Percentiles rank a stretch among this genome's conserved stretches.
Conservation (phyloP, 2,329 filamentous ascomycete genomes). For the Tolypocladium guangdongense region DNA sequence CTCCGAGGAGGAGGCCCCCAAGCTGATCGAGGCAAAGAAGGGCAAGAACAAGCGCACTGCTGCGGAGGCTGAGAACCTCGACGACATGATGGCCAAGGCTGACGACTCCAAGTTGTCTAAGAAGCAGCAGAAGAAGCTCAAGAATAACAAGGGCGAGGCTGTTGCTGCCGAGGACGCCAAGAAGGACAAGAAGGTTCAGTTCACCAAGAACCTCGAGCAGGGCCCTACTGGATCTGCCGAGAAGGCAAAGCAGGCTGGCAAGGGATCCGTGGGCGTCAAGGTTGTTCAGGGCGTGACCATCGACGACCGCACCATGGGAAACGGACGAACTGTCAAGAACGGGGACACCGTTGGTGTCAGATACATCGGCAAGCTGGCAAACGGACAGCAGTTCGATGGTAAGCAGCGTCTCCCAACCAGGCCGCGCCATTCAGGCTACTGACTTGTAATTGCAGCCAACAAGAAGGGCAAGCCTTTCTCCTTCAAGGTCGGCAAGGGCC, state of each 20-base stretch:
- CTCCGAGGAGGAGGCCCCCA: constrained; percentile 60
- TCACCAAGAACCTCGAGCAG: constrained; percentile 97
- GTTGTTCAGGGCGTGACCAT: constrained; percentile 80
- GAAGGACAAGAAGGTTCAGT: constrained; percentile 89
- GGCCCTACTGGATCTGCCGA: constrained; percentile 68
- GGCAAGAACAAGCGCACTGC: constrained; percentile 93
- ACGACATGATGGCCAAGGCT: constrained; percentile 73
- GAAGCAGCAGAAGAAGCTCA: constrained; percentile 96
- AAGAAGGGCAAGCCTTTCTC: constrained; percentile 97
- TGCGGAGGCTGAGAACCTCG: constrained; percentile 61
- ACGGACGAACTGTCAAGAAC: constrained; percentile 75
- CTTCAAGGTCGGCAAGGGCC: constrained; percentile 87
- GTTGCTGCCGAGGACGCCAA: constrained; percentile 49
- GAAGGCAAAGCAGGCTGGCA: constrained; percentile 26
- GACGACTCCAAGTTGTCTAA: constrained; percentile 75
- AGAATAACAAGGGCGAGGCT: constrained; percentile 95
- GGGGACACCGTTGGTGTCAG: constrained; percentile 87
- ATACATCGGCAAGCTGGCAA: constrained; percentile 93
- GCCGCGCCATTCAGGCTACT: not conserved
- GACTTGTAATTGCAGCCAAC: constrained; percentile 52
- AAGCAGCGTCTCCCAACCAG: constrained; percentile 27
- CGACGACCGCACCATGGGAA: constrained; percentile 89
- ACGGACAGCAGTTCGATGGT: constrained; percentile 94
- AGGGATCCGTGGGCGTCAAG: constrained; percentile 56
- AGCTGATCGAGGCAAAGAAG: constrained; percentile 49